Conservation (phyloP, 164 flowering plant genomes). For the Aristolochia contorta region DNA sequence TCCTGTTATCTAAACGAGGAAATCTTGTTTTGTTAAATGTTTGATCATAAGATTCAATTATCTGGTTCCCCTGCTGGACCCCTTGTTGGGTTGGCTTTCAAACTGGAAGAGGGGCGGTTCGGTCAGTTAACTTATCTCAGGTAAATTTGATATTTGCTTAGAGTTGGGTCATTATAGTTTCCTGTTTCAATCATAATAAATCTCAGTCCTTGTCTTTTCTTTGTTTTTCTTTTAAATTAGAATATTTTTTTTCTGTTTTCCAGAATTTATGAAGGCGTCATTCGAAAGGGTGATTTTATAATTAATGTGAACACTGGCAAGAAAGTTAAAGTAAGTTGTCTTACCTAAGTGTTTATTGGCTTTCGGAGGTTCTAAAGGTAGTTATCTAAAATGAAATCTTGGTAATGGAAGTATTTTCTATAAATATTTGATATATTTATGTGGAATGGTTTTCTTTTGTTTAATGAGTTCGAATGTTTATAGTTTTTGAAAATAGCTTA, state of each 20-base stretch:
- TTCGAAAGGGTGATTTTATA: conserved; percentile 90
- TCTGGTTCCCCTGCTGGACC: conserved; percentile 83
- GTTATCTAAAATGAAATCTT: too few relatives aligned
- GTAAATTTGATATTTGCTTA: conserved; percentile 18
- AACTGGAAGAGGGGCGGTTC: conserved; percentile 96
- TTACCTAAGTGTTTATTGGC: neutral
- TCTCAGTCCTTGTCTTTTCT: neutral
- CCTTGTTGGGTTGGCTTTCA: conserved; percentile 95
- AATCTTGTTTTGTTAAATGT: conserved; percentile 1
- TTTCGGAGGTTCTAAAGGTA: too few relatives aligned
- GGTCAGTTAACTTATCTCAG: conserved; percentile 95
- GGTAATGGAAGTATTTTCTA: too few relatives aligned
- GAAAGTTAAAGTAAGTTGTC: conserved; percentile 71
- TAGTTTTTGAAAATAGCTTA: too few relatives aligned
- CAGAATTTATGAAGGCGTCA: conserved; percentile 91
- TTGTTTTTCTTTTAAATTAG: neutral
- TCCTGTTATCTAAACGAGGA: neutral
- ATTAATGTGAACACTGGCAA: conserved; percentile 87
- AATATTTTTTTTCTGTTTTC: conserved; percentile 3
- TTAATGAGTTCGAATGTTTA: neutral
- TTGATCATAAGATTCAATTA: conserved; percentile 40
- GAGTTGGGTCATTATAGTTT: neutral
- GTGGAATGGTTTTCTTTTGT: too few relatives aligned
- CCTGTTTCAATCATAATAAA: neutral
- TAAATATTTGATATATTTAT: too few relatives aligned